phyloP scores from a whole-genome alignment of 257 asterid species.

The Apocynum venetum region DNA sequence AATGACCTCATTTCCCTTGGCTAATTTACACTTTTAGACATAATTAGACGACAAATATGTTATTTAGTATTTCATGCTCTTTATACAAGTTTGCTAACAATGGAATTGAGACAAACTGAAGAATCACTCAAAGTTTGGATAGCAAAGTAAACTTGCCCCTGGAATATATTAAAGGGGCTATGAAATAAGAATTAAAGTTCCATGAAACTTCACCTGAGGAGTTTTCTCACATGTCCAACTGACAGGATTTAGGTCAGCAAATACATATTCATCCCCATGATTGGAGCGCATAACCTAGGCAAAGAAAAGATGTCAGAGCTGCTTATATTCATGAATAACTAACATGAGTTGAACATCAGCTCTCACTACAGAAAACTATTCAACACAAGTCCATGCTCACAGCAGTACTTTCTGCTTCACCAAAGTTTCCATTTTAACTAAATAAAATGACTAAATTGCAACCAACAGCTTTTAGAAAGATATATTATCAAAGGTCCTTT shows the following conservation, averaged over 20 bases:
- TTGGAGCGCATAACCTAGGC: constrained; percentile 70
- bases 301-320: constrained; percentile 9
- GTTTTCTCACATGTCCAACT: constrained; percentile 55
- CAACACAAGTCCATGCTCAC: neutral
- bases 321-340: neutral
- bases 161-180: neutral
- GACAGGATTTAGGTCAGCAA: constrained; percentile 59
- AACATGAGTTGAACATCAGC: neutral
- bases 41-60: neutral
- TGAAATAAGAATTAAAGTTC: neutral
- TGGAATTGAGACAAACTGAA: neutral
- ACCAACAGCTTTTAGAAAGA: neutral
- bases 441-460: neutral
- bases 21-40: no score
- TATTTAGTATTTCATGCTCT: neutral
- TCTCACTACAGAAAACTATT: neutral
- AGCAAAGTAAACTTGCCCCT: neutral
- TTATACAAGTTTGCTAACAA: neutral
- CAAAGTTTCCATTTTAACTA: neutral
- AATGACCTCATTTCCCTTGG: neutral
- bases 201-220: constrained; percentile 54
- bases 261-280: constrained; percentile 60
- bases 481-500: neutral
- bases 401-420: neutral
- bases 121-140: neutral